Evolutionary conservation across 768 basidiomycete genomes (phyloP), one percentile per base, ranked within the genome.

Genomic region (Xanthoconium purpureum): DNA sequence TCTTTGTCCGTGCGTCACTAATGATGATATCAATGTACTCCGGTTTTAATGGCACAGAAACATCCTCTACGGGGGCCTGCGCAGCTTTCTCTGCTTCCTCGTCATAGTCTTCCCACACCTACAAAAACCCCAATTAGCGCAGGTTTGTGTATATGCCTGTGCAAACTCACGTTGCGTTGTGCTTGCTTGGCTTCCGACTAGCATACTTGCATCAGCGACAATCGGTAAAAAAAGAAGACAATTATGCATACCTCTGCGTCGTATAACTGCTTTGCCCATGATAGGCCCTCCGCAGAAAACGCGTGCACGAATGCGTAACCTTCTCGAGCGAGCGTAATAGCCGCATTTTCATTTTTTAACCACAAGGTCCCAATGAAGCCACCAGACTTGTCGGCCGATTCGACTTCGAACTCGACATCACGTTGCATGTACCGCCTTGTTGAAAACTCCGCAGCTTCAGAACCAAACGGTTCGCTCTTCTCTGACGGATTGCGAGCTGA

Each of bases 21-120:
- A 98, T 80, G 68, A 96, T 91, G 59, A 98, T 81, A 68, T 99
- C 96, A 43, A 94, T 77, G 66, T 97, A 98, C 67, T 97, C 91
- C 11, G 89, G 73, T 63, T 89, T 88, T 40, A 93, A 76, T 38
- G 86, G 76, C 5, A 74, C 77, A n/a, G 68, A 65, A 49, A 78
- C 77, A 35, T 71, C 75, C 32, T 82, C 80, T 39, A 74, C 74
- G 15, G 74, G 62, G 24, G 71, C 75, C 63, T 84, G 80, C 4
- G 76, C 77, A 46, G 73, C 79, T 51, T 79, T 78, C 55, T 84
- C 85, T 3, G 84, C 85, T 50, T 84, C 83, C 56, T 86, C 90
- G 59, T 93, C 88, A 64, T 88, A 92, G 49, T 88, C 82, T 38
- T 80, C 77, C 96, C 96, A 98, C 29, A 98, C 83, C 94, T 96